phyloP scores from a whole-genome alignment of 345 rosid species.

The Sisymbrium altissimum region DNA sequence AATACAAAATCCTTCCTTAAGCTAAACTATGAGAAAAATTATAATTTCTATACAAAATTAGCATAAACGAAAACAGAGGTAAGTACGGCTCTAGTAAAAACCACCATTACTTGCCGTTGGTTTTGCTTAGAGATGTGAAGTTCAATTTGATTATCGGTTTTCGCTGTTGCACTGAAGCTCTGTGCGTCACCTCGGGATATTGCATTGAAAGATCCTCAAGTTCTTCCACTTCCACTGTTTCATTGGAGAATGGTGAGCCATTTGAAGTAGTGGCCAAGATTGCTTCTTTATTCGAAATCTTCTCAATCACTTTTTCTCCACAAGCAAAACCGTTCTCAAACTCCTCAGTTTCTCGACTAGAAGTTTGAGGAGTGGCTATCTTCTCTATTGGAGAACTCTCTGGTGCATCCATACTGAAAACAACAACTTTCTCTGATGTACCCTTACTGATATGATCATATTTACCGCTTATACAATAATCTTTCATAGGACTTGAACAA shows the following conservation, averaged over 20 bases:
- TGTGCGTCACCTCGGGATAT: slow-evolving; percentile 21
- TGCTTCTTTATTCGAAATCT: slow-evolving; percentile 32
- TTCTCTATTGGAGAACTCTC: slow-evolving; percentile 65
- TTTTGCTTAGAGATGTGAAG: slow-evolving; percentile 68
- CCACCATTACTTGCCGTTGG: slow-evolving; percentile 20
- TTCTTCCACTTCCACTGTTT: slow-evolving; percentile 76
- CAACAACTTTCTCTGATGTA: slow-evolving; percentile 28
- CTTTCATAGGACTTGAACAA: slow-evolving; percentile 39
- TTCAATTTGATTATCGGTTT: slow-evolving; percentile 80
- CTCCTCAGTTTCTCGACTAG: slow-evolving; percentile 61
- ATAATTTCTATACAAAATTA: no score
- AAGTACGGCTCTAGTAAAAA: no score
- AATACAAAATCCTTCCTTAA: neutral
- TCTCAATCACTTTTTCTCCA: slow-evolving; percentile 38
- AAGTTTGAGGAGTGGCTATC: slow-evolving; percentile 48
- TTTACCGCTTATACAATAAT: slow-evolving; percentile 35
- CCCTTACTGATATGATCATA: slow-evolving; percentile 24
- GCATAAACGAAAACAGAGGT: no score
- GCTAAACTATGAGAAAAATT: no score
- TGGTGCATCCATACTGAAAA: slow-evolving; percentile 45
- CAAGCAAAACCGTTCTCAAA: slow-evolving; percentile 58
- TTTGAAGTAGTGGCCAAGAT: slow-evolving; percentile 31
- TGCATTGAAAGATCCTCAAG: slow-evolving; percentile 65
- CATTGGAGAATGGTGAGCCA: slow-evolving; percentile 30
- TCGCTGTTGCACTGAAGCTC: slow-evolving; percentile 44